Evolutionary conservation across 2,329 filamentous ascomycete species (phyloP).

Genomic region (Exserohilum rostratum): DNA sequence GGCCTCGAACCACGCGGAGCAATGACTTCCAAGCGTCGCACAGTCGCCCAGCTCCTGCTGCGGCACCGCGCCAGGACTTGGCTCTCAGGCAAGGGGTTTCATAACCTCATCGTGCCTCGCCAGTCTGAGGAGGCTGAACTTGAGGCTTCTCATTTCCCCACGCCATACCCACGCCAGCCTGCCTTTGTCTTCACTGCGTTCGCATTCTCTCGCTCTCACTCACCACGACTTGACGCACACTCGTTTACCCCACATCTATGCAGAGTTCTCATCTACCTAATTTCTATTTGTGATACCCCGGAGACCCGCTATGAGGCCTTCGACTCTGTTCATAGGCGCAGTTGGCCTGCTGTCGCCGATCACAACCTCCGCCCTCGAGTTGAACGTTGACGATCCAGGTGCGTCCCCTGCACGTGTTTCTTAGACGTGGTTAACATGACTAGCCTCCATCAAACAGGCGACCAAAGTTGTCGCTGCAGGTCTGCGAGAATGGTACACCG

Average conservation of each 20-base stretch:
- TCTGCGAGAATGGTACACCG: conserved; percentile 68
- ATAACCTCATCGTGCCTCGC: conserved; percentile 22
- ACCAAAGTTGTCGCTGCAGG: conserved; percentile 66
- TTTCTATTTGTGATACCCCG: conserved; percentile 12
- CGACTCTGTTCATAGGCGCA: conserved; percentile 16
- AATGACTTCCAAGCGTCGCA: conserved; percentile 24
- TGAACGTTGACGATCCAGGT: conserved; percentile 30
- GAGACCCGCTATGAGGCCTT: conserved; percentile 29
- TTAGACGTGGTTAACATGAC: conserved; percentile 9
- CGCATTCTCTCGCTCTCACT: conserved; percentile 14
- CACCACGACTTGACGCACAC: conserved; percentile 8
- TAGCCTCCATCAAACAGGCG: conserved; percentile 67
- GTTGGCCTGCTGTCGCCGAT: conserved; percentile 25
- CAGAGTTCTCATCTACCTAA: neutral
- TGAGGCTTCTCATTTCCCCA: conserved; percentile 5
- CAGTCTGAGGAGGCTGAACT: neutral
- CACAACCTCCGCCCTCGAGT: conserved; percentile 21
- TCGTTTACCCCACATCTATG: conserved; percentile 19
- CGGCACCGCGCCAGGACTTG: conserved; percentile 26
- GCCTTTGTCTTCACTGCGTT: conserved; percentile 3
- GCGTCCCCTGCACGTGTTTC: neutral
- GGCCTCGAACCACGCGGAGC: conserved; percentile 4
- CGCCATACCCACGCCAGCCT: neutral
- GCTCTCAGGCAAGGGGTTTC: conserved; percentile 23
- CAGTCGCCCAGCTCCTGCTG: conserved; percentile 25